These are phyloP conservation scores for Begonia masoniana DNA, from an alignment of 306 rosid species.

Conservation along the genomic window DNA sequence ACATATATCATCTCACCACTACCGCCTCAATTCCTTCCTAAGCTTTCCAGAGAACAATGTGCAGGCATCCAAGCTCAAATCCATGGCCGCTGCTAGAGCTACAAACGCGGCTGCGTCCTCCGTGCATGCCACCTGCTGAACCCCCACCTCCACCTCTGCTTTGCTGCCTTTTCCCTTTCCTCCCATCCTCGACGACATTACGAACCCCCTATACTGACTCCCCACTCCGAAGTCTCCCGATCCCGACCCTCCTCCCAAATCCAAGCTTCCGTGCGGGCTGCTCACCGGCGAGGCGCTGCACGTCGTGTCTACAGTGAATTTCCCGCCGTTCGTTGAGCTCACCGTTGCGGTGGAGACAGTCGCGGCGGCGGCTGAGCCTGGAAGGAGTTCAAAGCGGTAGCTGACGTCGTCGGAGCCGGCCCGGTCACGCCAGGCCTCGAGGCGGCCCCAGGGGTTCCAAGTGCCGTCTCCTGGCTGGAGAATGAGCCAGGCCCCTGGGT, in stretches of 20 bases:
- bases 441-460: conserved; percentile 45
- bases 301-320: conserved; percentile 27
- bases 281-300: conserved; percentile 16
- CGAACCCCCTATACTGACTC: conserved; percentile 21
- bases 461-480: conserved; percentile 31
- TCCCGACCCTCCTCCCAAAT: conserved; percentile 33
- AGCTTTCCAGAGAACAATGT: conserved; percentile 24
- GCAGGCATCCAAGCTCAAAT: conserved; percentile 43
- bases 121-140: conserved; percentile 37
- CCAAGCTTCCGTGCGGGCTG: conserved; percentile 28
- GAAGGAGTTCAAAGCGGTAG: conserved; percentile 24
- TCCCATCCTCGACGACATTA: conserved; percentile 37
- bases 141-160: conserved; percentile 40
- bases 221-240: conserved; percentile 26
- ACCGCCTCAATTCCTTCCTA: conserved; percentile 29
- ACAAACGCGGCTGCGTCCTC: conserved; percentile 45
- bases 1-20: conserved; percentile 1
- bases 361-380: conserved; percentile 11
- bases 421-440: conserved; percentile 36
- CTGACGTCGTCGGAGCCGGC: conserved; percentile 28
- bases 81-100: conserved; percentile 41
- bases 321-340: conserved; percentile 22
- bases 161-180: conserved; percentile 22
- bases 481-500: conserved; percentile 44
- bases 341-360: conserved; percentile 21